Percentiles rank a stretch among this genome's conserved stretches.
Conservation (phyloP, 2,329 filamentous ascomycete species). For the Fusarium mexicanum region DNA sequence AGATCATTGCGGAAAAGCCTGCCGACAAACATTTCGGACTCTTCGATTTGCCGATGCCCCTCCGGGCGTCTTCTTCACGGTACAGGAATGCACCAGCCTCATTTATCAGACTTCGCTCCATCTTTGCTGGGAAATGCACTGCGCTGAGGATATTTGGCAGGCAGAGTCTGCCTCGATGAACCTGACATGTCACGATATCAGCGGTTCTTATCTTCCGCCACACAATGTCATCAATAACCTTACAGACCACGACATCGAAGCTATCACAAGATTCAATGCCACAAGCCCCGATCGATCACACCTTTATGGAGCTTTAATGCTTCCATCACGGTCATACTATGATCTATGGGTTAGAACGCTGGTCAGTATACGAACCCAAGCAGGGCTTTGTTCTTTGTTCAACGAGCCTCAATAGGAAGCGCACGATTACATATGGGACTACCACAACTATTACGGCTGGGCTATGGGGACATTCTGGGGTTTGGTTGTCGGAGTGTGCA, state of each 20-base stretch:
- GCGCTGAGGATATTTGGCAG: neutral
- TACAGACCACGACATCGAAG: neutral
- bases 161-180: neutral
- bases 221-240: neutral
- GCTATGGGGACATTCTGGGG: constrained; percentile 4
- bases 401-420: neutral
- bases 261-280: neutral
- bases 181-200: neutral
- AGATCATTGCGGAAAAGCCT: constrained; percentile 1
- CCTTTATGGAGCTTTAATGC: neutral
- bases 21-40: constrained; percentile 17
- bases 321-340: neutral
- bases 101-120: constrained; percentile 1
- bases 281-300: neutral
- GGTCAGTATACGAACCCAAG: neutral
- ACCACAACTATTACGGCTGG: constrained; percentile 10
- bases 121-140: constrained; percentile 9
- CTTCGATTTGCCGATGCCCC: constrained; percentile 10
- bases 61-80: neutral
- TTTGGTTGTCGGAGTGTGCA: neutral
- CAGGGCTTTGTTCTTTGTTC: rapidly evolving
- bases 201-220: neutral
- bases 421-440: constrained; percentile 6
- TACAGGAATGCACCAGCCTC: neutral
- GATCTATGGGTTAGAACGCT: constrained; percentile 3